phyloP scores from a whole-genome alignment of 306 rosid species.

The Rosa chinensis region DNA sequence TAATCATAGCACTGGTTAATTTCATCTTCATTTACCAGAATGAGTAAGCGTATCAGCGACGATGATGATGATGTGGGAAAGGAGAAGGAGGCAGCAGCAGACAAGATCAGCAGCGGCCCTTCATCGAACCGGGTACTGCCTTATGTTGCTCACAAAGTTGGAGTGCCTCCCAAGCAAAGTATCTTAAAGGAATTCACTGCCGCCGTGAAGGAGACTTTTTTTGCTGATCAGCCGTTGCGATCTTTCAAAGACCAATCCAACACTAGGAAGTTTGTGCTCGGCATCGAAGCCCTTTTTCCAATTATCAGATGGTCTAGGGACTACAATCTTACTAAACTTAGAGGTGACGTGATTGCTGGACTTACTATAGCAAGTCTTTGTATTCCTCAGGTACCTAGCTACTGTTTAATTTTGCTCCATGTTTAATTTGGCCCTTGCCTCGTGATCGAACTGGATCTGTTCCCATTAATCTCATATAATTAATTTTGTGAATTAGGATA shows the following conservation, averaged over 20 bases:
- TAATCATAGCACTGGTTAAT: background rate
- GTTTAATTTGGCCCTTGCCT: background rate
- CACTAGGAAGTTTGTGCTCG: slow-evolving; percentile 35
- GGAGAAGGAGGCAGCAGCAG: background rate
- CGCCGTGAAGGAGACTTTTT: slow-evolving; percentile 32
- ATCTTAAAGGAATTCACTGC: slow-evolving; percentile 22
- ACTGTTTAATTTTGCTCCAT: background rate
- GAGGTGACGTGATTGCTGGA: slow-evolving; percentile 46
- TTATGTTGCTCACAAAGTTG: slow-evolving; percentile 27
- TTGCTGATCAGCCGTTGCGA: slow-evolving; percentile 43
- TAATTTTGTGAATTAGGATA: slow-evolving; percentile 17
- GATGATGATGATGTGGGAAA: background rate
- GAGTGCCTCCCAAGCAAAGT: slow-evolving; percentile 24
- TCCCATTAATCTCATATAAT: background rate
- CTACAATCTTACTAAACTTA: slow-evolving; percentile 46
- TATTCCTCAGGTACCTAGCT: slow-evolving; percentile 62
- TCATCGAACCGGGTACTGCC: background rate
- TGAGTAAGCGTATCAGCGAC: background rate
- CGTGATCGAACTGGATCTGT: background rate
- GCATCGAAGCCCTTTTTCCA: slow-evolving; percentile 56
- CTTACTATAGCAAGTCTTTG: slow-evolving; percentile 84
- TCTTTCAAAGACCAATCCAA: slow-evolving; percentile 40
- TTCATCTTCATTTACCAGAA: background rate
- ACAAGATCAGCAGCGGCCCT: background rate
- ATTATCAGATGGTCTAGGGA: slow-evolving; percentile 53